Conservation (phyloP, 1,284 basidiomycete genomes). For the Trichosporon faecale region DNA sequence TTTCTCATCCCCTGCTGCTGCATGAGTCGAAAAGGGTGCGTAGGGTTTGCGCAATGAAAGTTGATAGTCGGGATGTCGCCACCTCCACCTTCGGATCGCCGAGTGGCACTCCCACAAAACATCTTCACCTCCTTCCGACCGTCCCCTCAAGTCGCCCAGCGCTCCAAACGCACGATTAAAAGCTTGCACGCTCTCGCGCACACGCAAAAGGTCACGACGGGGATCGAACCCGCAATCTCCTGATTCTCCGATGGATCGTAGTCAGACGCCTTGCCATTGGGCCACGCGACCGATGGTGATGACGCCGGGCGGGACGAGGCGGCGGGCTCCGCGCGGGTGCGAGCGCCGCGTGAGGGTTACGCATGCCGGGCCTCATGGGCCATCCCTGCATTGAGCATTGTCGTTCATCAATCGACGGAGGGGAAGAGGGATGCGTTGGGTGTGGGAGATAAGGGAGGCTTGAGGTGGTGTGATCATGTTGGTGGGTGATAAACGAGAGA, state of each 20-base stretch:
- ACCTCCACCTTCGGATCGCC: too few relatives aligned
- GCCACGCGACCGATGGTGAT: conserved; percentile 14
- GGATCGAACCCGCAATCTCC: conserved; percentile 21
- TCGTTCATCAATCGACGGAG: neutral
- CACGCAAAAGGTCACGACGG: conserved; percentile 17
- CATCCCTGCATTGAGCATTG: neutral
- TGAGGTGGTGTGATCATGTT: too few relatives aligned
- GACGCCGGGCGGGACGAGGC: neutral
- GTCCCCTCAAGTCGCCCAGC: neutral
- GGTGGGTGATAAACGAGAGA: too few relatives aligned
- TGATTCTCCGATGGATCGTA: conserved; percentile 15
- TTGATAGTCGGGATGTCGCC: neutral
- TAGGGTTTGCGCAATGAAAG: too few relatives aligned
- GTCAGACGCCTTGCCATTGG: conserved; percentile 21
- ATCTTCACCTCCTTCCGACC: neutral
- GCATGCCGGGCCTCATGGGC: neutral
- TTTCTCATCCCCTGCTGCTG: too few relatives aligned
- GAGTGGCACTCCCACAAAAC: neutral
- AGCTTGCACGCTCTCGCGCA: neutral
- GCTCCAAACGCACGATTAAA: neutral
- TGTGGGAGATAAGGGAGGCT: too few relatives aligned
- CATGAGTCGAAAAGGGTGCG: too few relatives aligned
- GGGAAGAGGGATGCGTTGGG: too few relatives aligned
- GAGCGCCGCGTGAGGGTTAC: neutral
- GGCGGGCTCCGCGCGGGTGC: neutral